Evolutionary conservation across 2,329 filamentous ascomycete genomes (phyloP).

Genomic region (Colletotrichum gloeosporioides): DNA sequence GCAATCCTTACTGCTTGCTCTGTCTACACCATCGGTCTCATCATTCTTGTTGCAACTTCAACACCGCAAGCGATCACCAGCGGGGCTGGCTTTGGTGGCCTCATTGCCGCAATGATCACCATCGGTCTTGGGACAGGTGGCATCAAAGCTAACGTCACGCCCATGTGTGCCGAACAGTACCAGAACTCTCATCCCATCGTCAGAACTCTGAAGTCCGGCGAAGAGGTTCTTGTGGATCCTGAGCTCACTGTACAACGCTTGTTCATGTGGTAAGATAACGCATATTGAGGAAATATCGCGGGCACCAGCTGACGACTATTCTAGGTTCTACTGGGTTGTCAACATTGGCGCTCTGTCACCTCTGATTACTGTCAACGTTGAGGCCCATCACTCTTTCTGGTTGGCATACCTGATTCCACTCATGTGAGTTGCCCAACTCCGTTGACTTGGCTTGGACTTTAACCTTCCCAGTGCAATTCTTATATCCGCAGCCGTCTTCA

Average conservation of each 20-base stretch:
- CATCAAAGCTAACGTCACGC: slow-evolving; percentile 70
- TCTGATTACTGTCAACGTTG: slow-evolving; percentile 8
- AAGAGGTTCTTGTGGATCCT: slow-evolving; percentile 71
- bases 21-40: slow-evolving; percentile 23
- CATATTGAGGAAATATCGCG: no score
- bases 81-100: slow-evolving; percentile 50
- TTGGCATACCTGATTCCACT: slow-evolving; percentile 22
- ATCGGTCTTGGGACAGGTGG: slow-evolving; percentile 72
- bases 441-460: background rate
- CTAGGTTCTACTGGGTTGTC: slow-evolving; percentile 65
- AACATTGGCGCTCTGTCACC: slow-evolving; percentile 66
- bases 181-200: slow-evolving; percentile 55
- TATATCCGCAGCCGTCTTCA: background rate
- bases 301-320: background rate
- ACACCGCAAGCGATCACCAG: slow-evolving; percentile 39
- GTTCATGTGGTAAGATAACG: slow-evolving; percentile 56
- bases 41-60: slow-evolving; percentile 53
- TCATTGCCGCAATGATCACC: slow-evolving; percentile 62
- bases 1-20: slow-evolving; percentile 57
- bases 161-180: slow-evolving; percentile 70
- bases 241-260: slow-evolving; percentile 70
- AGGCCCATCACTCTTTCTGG: slow-evolving; percentile 12
- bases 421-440: slow-evolving; percentile 15
- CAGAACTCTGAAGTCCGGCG: slow-evolving; percentile 51
- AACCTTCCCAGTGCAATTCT: background rate